phyloP scores from a whole-genome alignment of 2,329 filamentous ascomycete species.

The Aspergillus aculeatus region DNA sequence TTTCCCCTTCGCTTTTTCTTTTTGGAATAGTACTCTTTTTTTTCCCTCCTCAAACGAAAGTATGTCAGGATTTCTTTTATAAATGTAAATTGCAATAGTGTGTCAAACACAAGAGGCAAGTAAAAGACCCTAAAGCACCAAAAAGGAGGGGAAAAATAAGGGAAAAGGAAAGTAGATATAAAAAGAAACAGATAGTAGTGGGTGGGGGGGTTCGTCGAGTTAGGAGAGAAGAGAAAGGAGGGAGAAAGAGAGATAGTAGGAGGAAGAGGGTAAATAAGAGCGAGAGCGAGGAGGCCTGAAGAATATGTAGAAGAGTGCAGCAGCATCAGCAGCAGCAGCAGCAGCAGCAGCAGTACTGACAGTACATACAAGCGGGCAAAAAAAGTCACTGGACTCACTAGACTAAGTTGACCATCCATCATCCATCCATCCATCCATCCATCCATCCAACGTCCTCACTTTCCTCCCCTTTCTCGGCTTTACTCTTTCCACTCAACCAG shows the following conservation, averaged over 20 bases:
- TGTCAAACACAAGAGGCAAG: conserved; percentile 47
- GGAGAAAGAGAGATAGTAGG: conserved; percentile 5
- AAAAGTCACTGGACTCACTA: neutral
- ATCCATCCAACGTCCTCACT: neutral
- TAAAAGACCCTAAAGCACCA: conserved; percentile 24
- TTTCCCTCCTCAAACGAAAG: conserved; percentile 32
- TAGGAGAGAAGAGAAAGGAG: conserved; percentile 17
- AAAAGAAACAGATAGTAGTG: conserved; percentile 22
- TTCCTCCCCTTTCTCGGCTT: neutral
- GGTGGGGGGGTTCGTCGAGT: conserved; percentile 16
- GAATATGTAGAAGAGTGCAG: too few relatives aligned
- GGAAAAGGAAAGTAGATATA: conserved; percentile 18
- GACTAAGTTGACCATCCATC: neutral
- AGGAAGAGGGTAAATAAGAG: neutral
- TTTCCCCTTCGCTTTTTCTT: too few relatives aligned
- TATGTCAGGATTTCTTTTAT: conserved; percentile 27
- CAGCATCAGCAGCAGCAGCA: too few relatives aligned
- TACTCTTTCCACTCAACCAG: too few relatives aligned
- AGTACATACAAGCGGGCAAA: conserved; percentile 3
- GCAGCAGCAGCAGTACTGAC: too few relatives aligned
- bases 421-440: neutral
- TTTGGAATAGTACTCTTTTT: conserved; percentile 2
- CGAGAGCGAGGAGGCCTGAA: too few relatives aligned
- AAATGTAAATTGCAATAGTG: conserved; percentile 37
- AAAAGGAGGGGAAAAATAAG: neutral